Base-by-base conservation (phyloP, 2,329 filamentous ascomycete species). In the Xylariales sp. region DNA sequence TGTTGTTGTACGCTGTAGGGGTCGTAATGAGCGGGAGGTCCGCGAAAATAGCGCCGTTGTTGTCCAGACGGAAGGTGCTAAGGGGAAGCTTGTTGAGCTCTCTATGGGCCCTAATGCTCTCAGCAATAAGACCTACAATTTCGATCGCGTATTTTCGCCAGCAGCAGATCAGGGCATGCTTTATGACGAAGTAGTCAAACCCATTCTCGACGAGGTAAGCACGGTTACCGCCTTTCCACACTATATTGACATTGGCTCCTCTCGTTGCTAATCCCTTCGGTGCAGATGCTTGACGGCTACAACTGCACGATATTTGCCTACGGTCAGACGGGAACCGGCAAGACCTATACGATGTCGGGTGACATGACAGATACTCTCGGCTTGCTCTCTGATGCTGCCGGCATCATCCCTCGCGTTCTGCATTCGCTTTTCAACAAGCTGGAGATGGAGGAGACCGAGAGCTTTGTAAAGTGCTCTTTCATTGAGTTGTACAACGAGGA, bases 251-350 rank as follows among this genome's bases (percentile, higher is more conserved):
- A n/a, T n/a, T n/a, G n/a, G n/a, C n/a, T n/a, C n/a, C n/a, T n/a
- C n/a, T n/a, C n/a, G n/a, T n/a, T n/a, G n/a, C n/a, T n/a, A n/a
- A n/a, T n/a, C n/a, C n/a, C n/a, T n/a, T n/a, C n/a, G n/a, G 15
- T 24, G 2, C 50, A 95, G 88, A 95, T 97, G 74, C 76, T 98
- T 29, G 77, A 82, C 17, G 93, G 93, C 37, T 97, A 88, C 67
- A 98, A 98, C 61, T 98, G 93, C 66, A 98, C 93, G 5, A 95
- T 98, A 43, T 98, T 98, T 54, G 93, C 93, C 23, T 98, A 98
- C 60, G 93, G 93, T 18, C 93, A 98, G 61, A 98, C 93, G 0
- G 93, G 93, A 30, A 98, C 93, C 0, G 93, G 93, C 52, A 98
- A 98, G 63, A 98, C 93, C 12, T 98, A 98, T 63, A 98, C 93